Conservation (phyloP, 2,329 filamentous ascomycete species). For the Penicillium sp. region DNA sequence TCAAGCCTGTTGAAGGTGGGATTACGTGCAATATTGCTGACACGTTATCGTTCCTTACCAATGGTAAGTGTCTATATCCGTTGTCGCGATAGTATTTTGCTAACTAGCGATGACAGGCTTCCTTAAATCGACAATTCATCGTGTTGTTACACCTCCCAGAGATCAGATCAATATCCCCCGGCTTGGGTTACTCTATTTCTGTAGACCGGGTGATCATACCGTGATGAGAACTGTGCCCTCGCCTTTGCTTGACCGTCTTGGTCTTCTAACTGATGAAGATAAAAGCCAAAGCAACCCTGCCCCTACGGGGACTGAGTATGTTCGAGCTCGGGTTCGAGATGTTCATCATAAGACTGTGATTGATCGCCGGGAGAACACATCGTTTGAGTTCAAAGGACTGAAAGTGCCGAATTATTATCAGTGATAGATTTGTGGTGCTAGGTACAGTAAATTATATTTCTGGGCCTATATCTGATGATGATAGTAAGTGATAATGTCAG, state of each 20-base stretch:
- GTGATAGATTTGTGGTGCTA: neutral
- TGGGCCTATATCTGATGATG: neutral
- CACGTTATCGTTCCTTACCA: slow-evolving; percentile 49
- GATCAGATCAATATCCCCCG: slow-evolving; percentile 35
- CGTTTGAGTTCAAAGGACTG: slow-evolving; percentile 46
- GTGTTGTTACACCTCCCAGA: slow-evolving; percentile 36
- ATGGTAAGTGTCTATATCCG: slow-evolving; percentile 30
- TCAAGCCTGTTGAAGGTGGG: slow-evolving; percentile 49
- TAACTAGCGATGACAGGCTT: slow-evolving; percentile 6
- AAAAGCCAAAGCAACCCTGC: slow-evolving; percentile 36
- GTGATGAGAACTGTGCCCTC: slow-evolving; percentile 34
- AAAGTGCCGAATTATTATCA: slow-evolving; percentile 40
- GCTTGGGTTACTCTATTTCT: slow-evolving; percentile 40
- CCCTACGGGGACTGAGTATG: slow-evolving; percentile 46
- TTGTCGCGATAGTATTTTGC: neutral
- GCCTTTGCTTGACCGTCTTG: slow-evolving; percentile 38
- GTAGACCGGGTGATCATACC: slow-evolving; percentile 35
- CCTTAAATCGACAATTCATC: slow-evolving; percentile 37
- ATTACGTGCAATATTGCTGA: slow-evolving; percentile 54
- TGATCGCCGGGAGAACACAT: slow-evolving; percentile 45
- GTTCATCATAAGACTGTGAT: slow-evolving; percentile 48
- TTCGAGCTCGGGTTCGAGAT: slow-evolving; percentile 48
- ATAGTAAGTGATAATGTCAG: neutral
- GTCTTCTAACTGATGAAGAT: slow-evolving; percentile 42
- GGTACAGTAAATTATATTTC: neutral